phyloP scores from a whole-genome alignment of 441 rosid species.

The Erysimum pusillum region DNA sequence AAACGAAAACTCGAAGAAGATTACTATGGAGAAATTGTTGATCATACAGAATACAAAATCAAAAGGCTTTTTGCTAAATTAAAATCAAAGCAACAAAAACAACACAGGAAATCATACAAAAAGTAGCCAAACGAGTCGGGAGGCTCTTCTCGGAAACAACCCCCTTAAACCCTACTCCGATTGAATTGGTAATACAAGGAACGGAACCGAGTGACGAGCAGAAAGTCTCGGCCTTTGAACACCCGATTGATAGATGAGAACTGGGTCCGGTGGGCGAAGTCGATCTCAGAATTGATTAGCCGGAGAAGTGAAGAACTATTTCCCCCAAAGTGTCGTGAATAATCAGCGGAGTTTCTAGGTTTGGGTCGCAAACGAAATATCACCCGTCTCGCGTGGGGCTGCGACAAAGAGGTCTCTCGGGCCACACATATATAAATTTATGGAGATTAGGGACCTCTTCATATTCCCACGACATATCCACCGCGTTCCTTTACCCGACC shows the following conservation, averaged over 20 bases:
- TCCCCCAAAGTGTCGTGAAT: neutral
- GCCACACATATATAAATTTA: slow-evolving; percentile 32
- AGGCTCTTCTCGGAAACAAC: slow-evolving; percentile 34
- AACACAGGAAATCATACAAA: slow-evolving; percentile 40
- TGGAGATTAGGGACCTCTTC: neutral
- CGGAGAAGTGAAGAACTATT: slow-evolving; percentile 17
- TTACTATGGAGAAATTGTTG: slow-evolving; percentile 47
- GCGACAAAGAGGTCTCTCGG: slow-evolving; percentile 16
- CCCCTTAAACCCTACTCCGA: slow-evolving; percentile 47
- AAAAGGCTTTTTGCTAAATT: slow-evolving; percentile 14
- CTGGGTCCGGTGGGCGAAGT: slow-evolving; percentile 6
- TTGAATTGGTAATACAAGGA: slow-evolving; percentile 33
- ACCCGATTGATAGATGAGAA: slow-evolving; percentile 20
- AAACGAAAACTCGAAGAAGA: slow-evolving; percentile 39
- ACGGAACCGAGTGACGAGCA: neutral
- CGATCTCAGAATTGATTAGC: slow-evolving; percentile 21
- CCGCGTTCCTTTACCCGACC: slow-evolving; percentile 34
- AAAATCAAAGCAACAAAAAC: slow-evolving; percentile 23
- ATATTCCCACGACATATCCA: slow-evolving; percentile 21
- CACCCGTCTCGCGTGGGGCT: slow-evolving; percentile 30
- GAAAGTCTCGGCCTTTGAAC: slow-evolving; percentile 39
- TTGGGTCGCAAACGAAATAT: slow-evolving; percentile 25
- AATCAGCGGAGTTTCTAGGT: slow-evolving; percentile 35
- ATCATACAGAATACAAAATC: slow-evolving; percentile 46
- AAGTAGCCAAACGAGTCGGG: slow-evolving; percentile 36